Evolutionary conservation across 1,284 basidiomycete genomes (phyloP), one percentile per base, ranked within the genome.

Genomic region (Peniophora sp.): DNA sequence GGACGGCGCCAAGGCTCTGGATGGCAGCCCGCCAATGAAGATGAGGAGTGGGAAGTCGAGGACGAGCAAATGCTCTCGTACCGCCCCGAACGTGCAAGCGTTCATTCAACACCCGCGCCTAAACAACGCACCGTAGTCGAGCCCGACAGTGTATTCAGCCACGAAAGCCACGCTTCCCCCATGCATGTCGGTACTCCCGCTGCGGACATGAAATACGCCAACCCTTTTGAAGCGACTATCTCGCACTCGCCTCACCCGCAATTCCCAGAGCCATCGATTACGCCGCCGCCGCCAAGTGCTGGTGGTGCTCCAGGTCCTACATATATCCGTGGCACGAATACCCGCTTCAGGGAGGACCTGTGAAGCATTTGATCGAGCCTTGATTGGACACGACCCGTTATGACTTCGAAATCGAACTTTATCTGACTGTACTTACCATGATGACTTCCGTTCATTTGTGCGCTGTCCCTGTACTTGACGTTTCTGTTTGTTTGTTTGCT

Each of bases 11-110:
- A 19, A 0, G 52, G 50, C 17, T 22, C 22, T 12, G 58, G 58
- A 12, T 58, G 58, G 58, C 43, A 50, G 6, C 56, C 53, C 8
- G 38, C 38, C 46, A 52, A 57, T 19, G 34, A 38, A 11, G 53
- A 50, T 32, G 53, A 53, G 19, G 58, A 58, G 16, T 58, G 58
- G 57, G 57, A 51, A 32, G 48, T 47, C 16, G 53, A 43, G 12
- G 57, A 55, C 47, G 58, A 59, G 46, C 47, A 50, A 14, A 24
- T 48, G 12, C n/a, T 25, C 20, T 10, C 8, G 5, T n/a, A 39
- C 24, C 38, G 16, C 16, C 38, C 19, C 17, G 49, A 36, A 17
- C 14, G 38, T 54, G 44, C 5, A 32, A 25, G 32, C 44, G 44
- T 45, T 35, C 45, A 35, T 34, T n/a, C n/a, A 27, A 24, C 48